Evolutionary conservation across 805 yeast species (phyloP), one percentile per base, ranked within the genome.

Genomic region (Cyberlindnera japonica): DNA sequence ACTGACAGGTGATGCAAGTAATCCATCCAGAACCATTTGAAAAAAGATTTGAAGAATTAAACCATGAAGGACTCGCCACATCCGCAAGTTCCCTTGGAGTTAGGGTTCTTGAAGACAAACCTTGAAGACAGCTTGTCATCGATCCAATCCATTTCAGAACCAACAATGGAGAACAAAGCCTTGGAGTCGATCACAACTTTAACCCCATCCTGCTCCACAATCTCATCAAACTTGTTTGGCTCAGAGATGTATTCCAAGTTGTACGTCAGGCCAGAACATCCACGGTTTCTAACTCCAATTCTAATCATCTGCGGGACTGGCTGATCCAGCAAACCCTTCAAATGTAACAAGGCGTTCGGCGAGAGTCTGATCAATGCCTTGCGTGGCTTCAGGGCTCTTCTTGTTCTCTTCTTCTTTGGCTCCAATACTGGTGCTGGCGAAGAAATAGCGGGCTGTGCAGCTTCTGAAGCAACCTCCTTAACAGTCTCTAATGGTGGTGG

Each of bases 61-160:
- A 91, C 96, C 96, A 90, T 93, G 63, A 93, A 93, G 5, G 96
- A 87, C 68, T 93, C 99, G 40, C 99, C 99, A 64, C 99, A 93
- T 11, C 99, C 99, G 66, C 99, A 93, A 36, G 95, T 86, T 23
- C 98, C 99, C 68, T 91, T 93, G 28, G 95, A 84, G 65, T 93
- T 93, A 48, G 99, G 99, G 63, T 93, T 93, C 59, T 75, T 83
- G 72, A 93, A 93, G 15, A 93, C 88, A 61, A 93, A 93, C 56
- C 95, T 77, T 12, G 93, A 81, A 23, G 89, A 76, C 48, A 93
- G 69, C 62, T 88, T 90, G 57, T 93, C 96, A 58, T 93, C 98
- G 35, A 87, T 71, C 96, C 96, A 93, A 64, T 93, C 99, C 99
- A 93, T 93, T 64, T 90, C 95, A 6, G 95, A 83, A 1, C 99